phyloP scores from a whole-genome alignment of 1,284 basidiomycete species.

The Rhodotorula mucilaginosa region DNA sequence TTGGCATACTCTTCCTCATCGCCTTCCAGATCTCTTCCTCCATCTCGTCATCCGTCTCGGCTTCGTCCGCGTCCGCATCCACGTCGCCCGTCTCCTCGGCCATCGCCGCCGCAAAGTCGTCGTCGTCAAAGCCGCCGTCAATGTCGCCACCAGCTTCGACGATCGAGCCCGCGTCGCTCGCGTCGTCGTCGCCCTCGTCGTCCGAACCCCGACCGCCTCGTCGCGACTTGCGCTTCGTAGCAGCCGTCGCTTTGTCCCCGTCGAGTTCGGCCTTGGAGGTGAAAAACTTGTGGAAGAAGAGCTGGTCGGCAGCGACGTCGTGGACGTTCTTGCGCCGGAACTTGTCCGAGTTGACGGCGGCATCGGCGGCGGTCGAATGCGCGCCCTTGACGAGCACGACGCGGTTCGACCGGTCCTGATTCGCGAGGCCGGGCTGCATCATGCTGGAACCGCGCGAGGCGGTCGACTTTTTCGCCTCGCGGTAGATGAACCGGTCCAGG shows the following conservation, averaged over 20 bases:
- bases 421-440: constrained; percentile 87
- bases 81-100: constrained; percentile 13
- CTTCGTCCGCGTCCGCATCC: constrained; percentile 25
- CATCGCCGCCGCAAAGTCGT: constrained; percentile 41
- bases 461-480: constrained; percentile 84
- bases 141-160: constrained; percentile 25
- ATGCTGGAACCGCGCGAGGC: constrained; percentile 71
- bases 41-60: constrained; percentile 34
- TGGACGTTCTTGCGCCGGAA: constrained; percentile 73
- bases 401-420: constrained; percentile 58
- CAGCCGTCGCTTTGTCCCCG: constrained; percentile 37
- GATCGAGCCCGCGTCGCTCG: constrained; percentile 45
- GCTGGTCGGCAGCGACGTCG: constrained; percentile 83
- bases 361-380: constrained; percentile 44
- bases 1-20: constrained; percentile 51
- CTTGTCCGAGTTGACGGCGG: constrained; percentile 69
- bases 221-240: constrained; percentile 33
- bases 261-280: constrained; percentile 37
- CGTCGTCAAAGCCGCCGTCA: constrained; percentile 48
- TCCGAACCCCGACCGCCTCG: constrained; percentile 50
- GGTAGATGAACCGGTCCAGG: constrained; percentile 85
- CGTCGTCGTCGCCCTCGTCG: constrained; percentile 48
- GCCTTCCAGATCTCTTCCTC: constrained; percentile 53
- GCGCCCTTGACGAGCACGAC: constrained; percentile 70
- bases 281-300: constrained; percentile 60